Base-by-base conservation (phyloP, 2,329 filamentous ascomycete genomes). In the Ceratocystis ficicola region DNA sequence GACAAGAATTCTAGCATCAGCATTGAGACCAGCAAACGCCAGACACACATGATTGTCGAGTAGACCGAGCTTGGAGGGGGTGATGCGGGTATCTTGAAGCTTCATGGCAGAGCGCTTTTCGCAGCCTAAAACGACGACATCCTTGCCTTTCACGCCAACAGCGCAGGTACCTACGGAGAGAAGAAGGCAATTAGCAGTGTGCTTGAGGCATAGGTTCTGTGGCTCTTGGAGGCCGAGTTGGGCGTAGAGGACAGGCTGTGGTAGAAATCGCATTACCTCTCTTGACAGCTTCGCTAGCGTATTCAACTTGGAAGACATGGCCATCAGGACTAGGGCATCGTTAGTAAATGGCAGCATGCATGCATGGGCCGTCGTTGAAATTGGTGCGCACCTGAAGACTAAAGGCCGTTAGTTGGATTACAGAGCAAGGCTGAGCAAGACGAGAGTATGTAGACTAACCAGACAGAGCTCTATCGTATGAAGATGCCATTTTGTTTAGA, bases 81-180 rank as follows among this genome's bases (percentile, higher is more conserved):
- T 99, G 77, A 99, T 99, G 75, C 94, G 88, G 67, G 95, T 99
- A 78, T 99, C 94, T 83, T 99, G 94, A 68, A 99, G 86, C 80
- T 99, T 99, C 89, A 99, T 96, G 44, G 94, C 94, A 64, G 94
- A 97, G 72, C 93, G 86, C 84, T 99, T 99, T 80, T 99, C 94
- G 78, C 94, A 99, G 73, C 94, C 94, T 62, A 99, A 83, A 36
- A 99, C 94, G 44, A 99, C 94, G 70, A 97, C 89, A 76, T 95
- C 89, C 72, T 84, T 82, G 73, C 94, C 94, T 80, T 99, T 99
- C 71, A 99, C 93, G 71, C 92, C 94, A 65, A 99, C 94, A 62
- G 95, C 94, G 79, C 94, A 99, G 73, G 94, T 99, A 78, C 91
- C 90, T 95, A 65, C 68, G 61, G 57, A 68, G 63, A 48, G 67